A percentile compares a stretch with the other conserved stretches of the same genome.
These are phyloP conservation scores for Lentinula guzmanii DNA, from an alignment of 768 basidiomycete genomes.

Conservation along the genomic window DNA sequence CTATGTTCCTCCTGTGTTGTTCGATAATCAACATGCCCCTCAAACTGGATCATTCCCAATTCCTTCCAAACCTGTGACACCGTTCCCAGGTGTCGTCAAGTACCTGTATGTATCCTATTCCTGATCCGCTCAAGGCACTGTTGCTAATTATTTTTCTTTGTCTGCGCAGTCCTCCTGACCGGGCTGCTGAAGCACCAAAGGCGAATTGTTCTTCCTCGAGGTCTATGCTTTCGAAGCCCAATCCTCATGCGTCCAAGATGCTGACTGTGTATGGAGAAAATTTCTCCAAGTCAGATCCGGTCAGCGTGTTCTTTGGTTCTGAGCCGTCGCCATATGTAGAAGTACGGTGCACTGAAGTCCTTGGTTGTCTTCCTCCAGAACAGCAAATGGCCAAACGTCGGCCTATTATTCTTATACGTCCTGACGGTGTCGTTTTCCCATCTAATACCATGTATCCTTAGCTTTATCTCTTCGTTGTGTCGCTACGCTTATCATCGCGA, in stretches of 20 bases:
- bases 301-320: slow-evolving; percentile 80
- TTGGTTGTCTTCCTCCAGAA: slow-evolving; percentile 78
- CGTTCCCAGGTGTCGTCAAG: slow-evolving; percentile 84
- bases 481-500: background rate
- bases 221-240: slow-evolving; percentile 68
- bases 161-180: slow-evolving; percentile 55
- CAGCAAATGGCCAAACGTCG: slow-evolving; percentile 60
- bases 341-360: slow-evolving; percentile 80
- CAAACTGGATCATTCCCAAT: slow-evolving; percentile 71
- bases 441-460: slow-evolving; percentile 78
- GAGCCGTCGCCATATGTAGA: slow-evolving; percentile 85
- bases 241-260: slow-evolving; percentile 73
- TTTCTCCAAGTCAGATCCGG: slow-evolving; percentile 77
- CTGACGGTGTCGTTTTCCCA: slow-evolving; percentile 85
- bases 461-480: slow-evolving; percentile 18
- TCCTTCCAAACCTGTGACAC: slow-evolving; percentile 78
- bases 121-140: background rate
- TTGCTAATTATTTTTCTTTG: background rate
- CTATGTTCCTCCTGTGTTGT: slow-evolving; percentile 81
- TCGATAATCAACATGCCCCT: slow-evolving; percentile 72
- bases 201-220: slow-evolving; percentile 60
- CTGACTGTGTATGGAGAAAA: slow-evolving; percentile 87
- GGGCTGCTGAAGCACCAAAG: slow-evolving; percentile 79
- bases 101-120: slow-evolving; percentile 40
- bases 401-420: slow-evolving; percentile 76